Base-by-base conservation (phyloP, 257 asterid species). In the Rhazya stricta region DNA sequence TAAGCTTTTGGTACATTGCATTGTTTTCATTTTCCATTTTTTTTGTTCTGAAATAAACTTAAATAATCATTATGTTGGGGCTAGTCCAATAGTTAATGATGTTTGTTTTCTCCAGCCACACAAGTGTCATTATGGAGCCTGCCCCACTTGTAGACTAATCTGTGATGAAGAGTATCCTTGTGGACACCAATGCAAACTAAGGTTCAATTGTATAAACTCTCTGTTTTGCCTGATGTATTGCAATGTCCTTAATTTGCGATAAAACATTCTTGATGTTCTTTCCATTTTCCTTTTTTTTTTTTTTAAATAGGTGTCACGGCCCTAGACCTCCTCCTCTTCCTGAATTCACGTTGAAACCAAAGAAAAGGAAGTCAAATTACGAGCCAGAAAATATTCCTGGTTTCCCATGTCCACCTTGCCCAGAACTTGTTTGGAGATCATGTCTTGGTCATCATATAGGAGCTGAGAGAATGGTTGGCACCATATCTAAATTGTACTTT, bases 251-350 rank as follows among this genome's bases (percentile, higher is more conserved):
- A 66, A 37, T 41, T 27, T 76, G 69, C 75, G 68, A 56, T 69
- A 45, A 21, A 67, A 19, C 30, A 37, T 41, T 74, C 73, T 60
- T 79, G 77, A 65, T 67, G 50, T 39, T 58, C 42, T 71, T 69
- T 45, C 62, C 43, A 42, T 63, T 80, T 76, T 41, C 56, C 41
- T 76, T 61, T 71, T 12, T 76, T n/a, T n/a, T n/a, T n/a, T n/a
- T n/a, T n/a, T n/a, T n/a, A n/a, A n/a, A 32, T 72, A 94, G 98
- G 90, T 94, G 98, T 84, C 98, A 94, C 77, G 98, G 93, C 69
- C 94, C 98, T 81, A 87, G 80, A 80, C 97, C 93, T 23, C 93
- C 98, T 78, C 89, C 97, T 39, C 80, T 72, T 77, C 91, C 92
- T 16, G 98, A 91, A 79, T 94, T 89, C 73, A 86, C 97, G 10